Conservation (phyloP, 768 basidiomycete species). For the Lactifluus pinguis region DNA sequence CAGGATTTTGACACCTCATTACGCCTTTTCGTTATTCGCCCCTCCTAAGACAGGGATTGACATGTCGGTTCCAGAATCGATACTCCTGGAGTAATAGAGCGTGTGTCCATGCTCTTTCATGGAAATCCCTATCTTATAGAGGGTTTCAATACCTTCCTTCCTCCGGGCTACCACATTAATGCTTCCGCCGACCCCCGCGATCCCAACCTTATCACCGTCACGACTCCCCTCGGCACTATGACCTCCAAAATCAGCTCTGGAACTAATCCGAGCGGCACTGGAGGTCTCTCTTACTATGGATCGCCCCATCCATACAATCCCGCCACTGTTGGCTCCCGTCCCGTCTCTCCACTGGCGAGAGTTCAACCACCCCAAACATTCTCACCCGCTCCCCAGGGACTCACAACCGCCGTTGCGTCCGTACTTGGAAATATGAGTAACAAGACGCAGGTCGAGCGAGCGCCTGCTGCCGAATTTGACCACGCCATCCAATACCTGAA, state of each 20-base stretch:
- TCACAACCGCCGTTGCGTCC: constrained; percentile 15
- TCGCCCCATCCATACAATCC: constrained; percentile 29
- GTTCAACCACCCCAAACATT: constrained; percentile 33
- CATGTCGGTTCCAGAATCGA: constrained; percentile 58
- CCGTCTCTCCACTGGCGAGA: constrained; percentile 26
- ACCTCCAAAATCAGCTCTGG: constrained; percentile 49
- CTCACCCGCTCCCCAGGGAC: constrained; percentile 29
- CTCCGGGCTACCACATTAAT: constrained; percentile 90
- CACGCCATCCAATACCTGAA: constrained; percentile 97
- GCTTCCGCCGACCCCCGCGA: constrained; percentile 62
- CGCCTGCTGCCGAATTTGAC: constrained; percentile 66
- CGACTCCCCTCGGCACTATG: constrained; percentile 65
- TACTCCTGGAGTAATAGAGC: constrained; percentile 93
- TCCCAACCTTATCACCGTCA: constrained; percentile 69
- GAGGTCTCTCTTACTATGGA: constrained; percentile 25
- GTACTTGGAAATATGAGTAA: constrained; percentile 23
- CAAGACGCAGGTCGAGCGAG: constrained; percentile 41
- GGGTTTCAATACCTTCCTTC: constrained; percentile 97
- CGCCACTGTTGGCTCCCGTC: constrained; percentile 26
- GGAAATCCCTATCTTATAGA: constrained; percentile 87
- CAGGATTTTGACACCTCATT: background rate
- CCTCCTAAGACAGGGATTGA: constrained; percentile 13
- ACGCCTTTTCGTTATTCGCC: constrained; percentile 14
- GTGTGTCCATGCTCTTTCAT: constrained; percentile 87
- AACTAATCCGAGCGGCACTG: constrained; percentile 25